Base-by-base conservation (phyloP, 2,329 filamentous ascomycete genomes). In the Colletotrichum sojae region DNA sequence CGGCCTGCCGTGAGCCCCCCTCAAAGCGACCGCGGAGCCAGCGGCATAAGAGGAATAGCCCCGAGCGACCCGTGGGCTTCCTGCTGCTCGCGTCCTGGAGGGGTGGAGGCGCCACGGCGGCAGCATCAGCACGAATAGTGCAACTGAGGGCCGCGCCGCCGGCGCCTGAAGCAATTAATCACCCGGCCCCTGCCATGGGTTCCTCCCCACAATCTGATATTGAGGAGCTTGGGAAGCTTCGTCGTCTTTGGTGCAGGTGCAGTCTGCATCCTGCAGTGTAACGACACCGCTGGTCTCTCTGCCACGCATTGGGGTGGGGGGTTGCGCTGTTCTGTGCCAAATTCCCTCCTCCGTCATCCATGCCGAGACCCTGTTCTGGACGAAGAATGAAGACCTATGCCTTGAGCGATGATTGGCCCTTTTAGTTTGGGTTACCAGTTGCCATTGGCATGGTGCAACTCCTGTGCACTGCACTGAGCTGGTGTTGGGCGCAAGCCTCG, bases 71-170 rank as follows among this genome's bases (percentile, higher is more conserved):
- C 15, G 8, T 16, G 31, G 25, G 25, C 40, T 22, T 22, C 43
- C 55, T 31, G 57, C 45, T 13, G 39, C 22, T 25, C 22, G 22
- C 10, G 25, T 36, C 15, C 13, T 18, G n/a, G 40, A 52, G 18
- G 18, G 12, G 46, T 18, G 46, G 46, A 12, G 46, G 55, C 54
- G 40, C 25, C 52, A 45, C 43, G 39, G 65, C 54, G 55, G 61
- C 61, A 55, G 49, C 20, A 46, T 43, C 40, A 55, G 51, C 43
- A 65, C 51, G 55, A 54, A 18, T n/a, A 54, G 36, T 59, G 55
- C 31, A 43, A 51, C 39, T 55, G 61, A 69, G 51, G 62, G 53
- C 66, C 55, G 62, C 66, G 66, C 66, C 66, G 66, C 66, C 66
- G 62, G 62, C 62, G 66, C 51, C 51, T 69, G 66, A 46, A 66